Evolutionary conservation across 2,329 filamentous ascomycete species (phyloP), one percentile per base, ranked within the genome.

Genomic region (Hortaea werneckii): DNA sequence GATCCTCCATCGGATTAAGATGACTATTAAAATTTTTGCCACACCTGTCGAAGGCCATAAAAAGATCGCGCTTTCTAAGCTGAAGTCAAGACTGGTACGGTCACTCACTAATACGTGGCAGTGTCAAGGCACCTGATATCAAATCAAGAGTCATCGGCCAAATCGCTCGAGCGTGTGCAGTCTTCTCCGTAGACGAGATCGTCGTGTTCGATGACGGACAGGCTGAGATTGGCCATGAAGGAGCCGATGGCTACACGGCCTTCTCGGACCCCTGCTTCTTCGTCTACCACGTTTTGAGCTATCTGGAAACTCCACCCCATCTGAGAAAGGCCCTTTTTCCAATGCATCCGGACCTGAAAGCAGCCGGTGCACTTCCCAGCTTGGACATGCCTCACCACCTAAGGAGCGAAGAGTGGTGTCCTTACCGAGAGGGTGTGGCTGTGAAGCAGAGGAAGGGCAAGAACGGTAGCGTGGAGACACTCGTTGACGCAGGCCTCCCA

Each of bases 321-420:
- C 80, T 94, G 66, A 80, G 85, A 56, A 82, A 81, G 61, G 67
- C 74, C 1, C 72, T 94, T 3, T 90, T 94, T 56, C 82, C 83
- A 1, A 70, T 88, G 51, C 87, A 94, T 59, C 80, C 84, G 7
- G 89, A 94, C 60, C 72, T 94, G 37, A 73, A 78, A 35, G 78
- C 79, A 9, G 85, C 85, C 35, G 86, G 85, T 6, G 73, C 82
- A 35, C 69, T 94, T 28, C 85, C 85, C 0, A 85, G 78, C 58
- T 69, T 94, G 46, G 87, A 94, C 62, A 87, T 92, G 75, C 87
- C 87, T 11, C 85, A 90, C 62, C 87, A 94, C 65, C 73, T 88
- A 6, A 76, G 84, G 51, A 75, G 77, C 10, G 78, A 83, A 44
- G 86, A 94, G 58, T 88, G 83, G 80, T 80, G 87, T 52, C 76